phyloP scores from a whole-genome alignment of 1,139 yeast species.

The Protomyces lactucae-debilis region DNA sequence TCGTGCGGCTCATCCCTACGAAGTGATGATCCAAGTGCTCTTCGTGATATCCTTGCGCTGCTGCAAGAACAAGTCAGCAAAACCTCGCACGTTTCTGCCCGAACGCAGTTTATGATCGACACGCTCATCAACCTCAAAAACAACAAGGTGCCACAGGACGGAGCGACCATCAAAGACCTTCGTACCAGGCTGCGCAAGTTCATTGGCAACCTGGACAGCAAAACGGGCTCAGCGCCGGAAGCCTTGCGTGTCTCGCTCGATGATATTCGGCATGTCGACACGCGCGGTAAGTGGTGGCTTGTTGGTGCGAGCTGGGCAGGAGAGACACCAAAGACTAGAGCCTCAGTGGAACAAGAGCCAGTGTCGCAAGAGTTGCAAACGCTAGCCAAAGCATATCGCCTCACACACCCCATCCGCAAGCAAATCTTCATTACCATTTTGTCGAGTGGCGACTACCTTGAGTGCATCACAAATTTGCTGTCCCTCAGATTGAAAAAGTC shows the following conservation, averaged over 20 bases:
- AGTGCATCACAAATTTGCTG: slow-evolving; percentile 76
- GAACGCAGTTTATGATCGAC: slow-evolving; percentile 79
- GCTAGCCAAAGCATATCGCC: slow-evolving; percentile 76
- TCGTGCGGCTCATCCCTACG: slow-evolving; percentile 79
- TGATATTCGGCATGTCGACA: slow-evolving; percentile 71
- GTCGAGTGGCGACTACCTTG: slow-evolving; percentile 73
- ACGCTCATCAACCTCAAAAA: slow-evolving; percentile 80
- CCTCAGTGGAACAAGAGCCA: not conserved
- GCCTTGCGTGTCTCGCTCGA: slow-evolving; percentile 78
- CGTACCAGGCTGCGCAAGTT: slow-evolving; percentile 62
- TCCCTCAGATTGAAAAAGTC: slow-evolving; percentile 70
- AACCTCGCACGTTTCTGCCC: slow-evolving; percentile 42
- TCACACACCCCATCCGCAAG: slow-evolving; percentile 92
- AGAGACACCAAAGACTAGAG: slow-evolving; percentile 27
- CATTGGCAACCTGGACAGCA: slow-evolving; percentile 46
- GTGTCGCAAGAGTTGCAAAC: slow-evolving; percentile 68
- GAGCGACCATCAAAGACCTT: slow-evolving; percentile 48
- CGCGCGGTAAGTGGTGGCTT: slow-evolving; percentile 96
- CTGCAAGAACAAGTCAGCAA: slow-evolving; percentile 50
- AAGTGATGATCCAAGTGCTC: slow-evolving; percentile 79
- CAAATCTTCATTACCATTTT: slow-evolving; percentile 89
- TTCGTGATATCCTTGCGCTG: slow-evolving; percentile 67
- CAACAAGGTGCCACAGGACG: slow-evolving; percentile 48
- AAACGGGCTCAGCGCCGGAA: slow-evolving; percentile 52
- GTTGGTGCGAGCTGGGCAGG: slow-evolving; percentile 94